Evolutionary conservation across 2,329 filamentous ascomycete genomes (phyloP).

Genomic region (Aureobasidium sp.): DNA sequence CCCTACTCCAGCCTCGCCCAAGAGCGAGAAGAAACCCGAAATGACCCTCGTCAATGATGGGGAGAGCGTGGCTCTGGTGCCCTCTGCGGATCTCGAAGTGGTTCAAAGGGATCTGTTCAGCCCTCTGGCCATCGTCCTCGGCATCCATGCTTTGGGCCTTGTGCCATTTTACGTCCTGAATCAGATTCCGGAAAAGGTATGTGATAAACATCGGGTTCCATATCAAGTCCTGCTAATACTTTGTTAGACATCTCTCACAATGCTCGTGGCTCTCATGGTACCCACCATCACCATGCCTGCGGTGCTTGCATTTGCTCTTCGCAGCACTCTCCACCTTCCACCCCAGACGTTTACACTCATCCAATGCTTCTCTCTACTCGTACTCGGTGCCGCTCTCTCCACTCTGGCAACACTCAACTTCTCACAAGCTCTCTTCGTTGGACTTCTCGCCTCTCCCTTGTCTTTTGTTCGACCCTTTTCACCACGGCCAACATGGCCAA

Average conservation of each 20-base stretch:
- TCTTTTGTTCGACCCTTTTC: conserved; percentile 52
- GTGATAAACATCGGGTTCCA: conserved; percentile 21
- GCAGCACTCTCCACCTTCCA: conserved; percentile 41
- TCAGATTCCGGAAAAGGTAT: conserved; percentile 56
- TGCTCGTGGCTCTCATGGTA: conserved; percentile 7
- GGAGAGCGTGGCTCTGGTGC: conserved; percentile 30
- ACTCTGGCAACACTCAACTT: conserved; percentile 95
- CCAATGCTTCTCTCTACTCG: conserved; percentile 84
- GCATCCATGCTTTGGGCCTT: conserved; percentile 66
- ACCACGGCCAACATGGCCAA: conserved; percentile 3
- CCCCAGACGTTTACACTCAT: conserved; percentile 66
- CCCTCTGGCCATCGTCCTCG: conserved; percentile 63
- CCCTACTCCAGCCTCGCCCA: conserved; percentile 27
- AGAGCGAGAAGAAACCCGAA: conserved; percentile 24
- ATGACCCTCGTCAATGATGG: conserved; percentile 30
- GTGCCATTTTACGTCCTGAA: conserved; percentile 85
- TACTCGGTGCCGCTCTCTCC: conserved; percentile 84
- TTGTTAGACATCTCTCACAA: conserved; percentile 1
- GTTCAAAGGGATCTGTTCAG: conserved; percentile 60
- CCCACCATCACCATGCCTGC: conserved; percentile 22
- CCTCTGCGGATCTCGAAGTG: conserved; percentile 29
- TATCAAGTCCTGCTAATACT: neutral
- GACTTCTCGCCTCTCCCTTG: conserved; percentile 67
- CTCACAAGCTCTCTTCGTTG: conserved; percentile 76
- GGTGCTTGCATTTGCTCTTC: conserved; percentile 23